Base-by-base conservation (phyloP, 2,329 filamentous ascomycete species). In the Exophiala oligosperma region DNA sequence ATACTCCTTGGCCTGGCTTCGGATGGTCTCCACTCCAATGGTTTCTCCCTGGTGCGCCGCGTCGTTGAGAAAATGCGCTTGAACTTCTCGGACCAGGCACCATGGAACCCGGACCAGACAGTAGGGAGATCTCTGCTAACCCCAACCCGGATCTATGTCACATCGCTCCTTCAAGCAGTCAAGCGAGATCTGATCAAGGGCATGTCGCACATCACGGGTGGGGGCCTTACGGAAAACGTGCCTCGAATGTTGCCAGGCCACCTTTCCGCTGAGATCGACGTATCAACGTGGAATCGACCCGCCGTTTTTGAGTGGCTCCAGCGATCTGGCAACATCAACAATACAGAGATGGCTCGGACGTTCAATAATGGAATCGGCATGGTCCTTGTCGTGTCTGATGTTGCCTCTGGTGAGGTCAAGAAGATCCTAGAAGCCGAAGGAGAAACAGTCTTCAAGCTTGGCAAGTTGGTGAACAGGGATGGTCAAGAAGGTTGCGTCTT, bases 351-450 rank as follows among this genome's bases (percentile, higher is more conserved):
- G 84, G 91, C 88, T 52, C 83, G 92, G 57, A 94, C 92, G 1
- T 97, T 96, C 83, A 99, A 99, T 78, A 92, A 89, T 6, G 94
- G 94, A 51, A 78, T 99, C 46, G 94, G 94, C 48, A 97, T 99
- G 92, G 90, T 97, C 4, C 80, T 92, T 29, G 91, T 92, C 4
- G 91, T 97, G 2, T 84, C 83, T 28, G 78, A 82, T 56, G 81
- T 77, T 35, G 82, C 89, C 65, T 90, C 81, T 1, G 80, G 84
- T 4, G 78, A 80, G 38, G 86, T 90, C 1, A 78, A 79, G 21
- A 74, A 78, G 52, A 77, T 84, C 46, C 77, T 97, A 23, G 79
- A 85, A 68, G 79, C 77, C 26, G 80, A 83, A 47, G 90, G 90
- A 14, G 92, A 97, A 80, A 87, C 79, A 58, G 91, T 96, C 2